Evolutionary conservation across 257 asterid genomes (phyloP).

Genomic region (Solanum medicagineum): DNA sequence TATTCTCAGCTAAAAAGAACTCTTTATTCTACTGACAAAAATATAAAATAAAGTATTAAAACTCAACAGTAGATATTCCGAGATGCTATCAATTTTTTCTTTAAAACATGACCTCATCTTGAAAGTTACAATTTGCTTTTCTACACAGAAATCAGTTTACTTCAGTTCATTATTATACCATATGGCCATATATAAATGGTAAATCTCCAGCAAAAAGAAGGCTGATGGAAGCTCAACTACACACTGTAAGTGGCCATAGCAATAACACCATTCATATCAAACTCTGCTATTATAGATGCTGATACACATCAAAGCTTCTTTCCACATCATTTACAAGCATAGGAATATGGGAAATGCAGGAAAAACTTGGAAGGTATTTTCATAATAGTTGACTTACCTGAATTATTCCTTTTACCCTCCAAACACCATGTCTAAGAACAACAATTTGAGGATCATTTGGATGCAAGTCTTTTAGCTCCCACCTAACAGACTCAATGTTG

Average conservation of each 20-base stretch:
- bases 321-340: neutral
- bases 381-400: slow-evolving; percentile 11
- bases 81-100: neutral
- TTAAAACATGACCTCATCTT: neutral
- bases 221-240: neutral
- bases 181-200: neutral
- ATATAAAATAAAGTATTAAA: neutral
- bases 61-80: neutral
- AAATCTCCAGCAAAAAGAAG: neutral
- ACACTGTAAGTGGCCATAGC: neutral
- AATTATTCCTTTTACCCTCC: slow-evolving; percentile 34
- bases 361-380: neutral
- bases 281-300: neutral
- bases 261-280: neutral
- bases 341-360: neutral
- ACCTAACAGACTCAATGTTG: slow-evolving; percentile 17
- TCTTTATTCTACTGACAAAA: neutral
- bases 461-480: slow-evolving; percentile 16
- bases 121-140: neutral
- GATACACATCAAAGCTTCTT: neutral
- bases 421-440: slow-evolving; percentile 21
- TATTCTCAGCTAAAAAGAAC: neutral
- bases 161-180: neutral
- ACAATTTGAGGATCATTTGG: slow-evolving; percentile 24
- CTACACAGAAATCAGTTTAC: neutral